Evolutionary conservation across 2,329 filamentous ascomycete genomes (phyloP), one percentile per base, ranked within the genome.

Genomic region (Herpotrichia juniperi): DNA sequence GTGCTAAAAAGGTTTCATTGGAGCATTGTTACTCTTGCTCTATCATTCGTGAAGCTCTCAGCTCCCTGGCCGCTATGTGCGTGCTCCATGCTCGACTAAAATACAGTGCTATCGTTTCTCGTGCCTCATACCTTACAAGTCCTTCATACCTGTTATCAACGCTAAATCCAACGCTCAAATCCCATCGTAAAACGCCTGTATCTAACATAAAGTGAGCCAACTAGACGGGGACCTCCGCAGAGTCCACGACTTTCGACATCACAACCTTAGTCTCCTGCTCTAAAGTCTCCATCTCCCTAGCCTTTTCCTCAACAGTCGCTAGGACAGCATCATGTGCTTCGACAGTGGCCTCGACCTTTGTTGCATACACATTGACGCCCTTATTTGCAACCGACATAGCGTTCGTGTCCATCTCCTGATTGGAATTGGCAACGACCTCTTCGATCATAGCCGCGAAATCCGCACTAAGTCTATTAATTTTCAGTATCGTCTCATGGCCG

Each of bases 371-470:
- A 14, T 9, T 14, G 5, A n/a, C 31, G 16, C 16, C 14, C 6
- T 10, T n/a, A 34, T 34, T 14, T 21, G 34, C 12, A 37, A 4
- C 34, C 22, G 6, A 19, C 5, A 14, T 21, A 6, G 34, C 37
- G 25, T 12, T 25, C 7, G 19, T 12, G 3, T 35, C 21, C 34
- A 11, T 9, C 19, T 45, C 16, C 22, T 24, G 28, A 39, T 28
- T 31, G 8, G 16, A 37, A 26, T 45, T 39, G 25, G 58, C 57
- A n/a, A 66, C 68, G 4, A 73, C 71, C 46, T 69, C 66, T 40
- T 73, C 69, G 40, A 74, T 73, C 62, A 74, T 72, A 12, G 64
- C 66, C 12, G 66, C 62, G 46, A 74, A 68, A 25, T 74, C 70
- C 5, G 69, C 62, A 24, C 61, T 68, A 46, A 69, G 60, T 6